These are phyloP conservation scores for Curvularia verruculosa DNA, from an alignment of 2,329 filamentous ascomycete genomes.

Conservation along the genomic window DNA sequence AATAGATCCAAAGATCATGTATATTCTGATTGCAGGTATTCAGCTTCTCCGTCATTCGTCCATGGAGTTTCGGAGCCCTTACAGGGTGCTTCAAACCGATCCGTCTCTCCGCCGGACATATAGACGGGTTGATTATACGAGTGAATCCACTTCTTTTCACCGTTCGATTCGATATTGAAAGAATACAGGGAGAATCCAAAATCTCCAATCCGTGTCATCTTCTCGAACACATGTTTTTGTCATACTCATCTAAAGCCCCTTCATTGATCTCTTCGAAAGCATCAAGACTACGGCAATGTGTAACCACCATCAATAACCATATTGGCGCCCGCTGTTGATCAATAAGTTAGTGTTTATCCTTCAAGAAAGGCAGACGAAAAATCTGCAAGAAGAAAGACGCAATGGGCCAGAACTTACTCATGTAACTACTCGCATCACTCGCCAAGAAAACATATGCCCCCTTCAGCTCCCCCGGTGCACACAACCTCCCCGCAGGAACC, in stretches of 20 bases:
- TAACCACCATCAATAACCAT: constrained; percentile 3
- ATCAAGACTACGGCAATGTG: neutral
- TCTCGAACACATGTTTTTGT: neutral
- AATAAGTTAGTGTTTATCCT: neutral
- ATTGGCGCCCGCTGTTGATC: constrained; percentile 2
- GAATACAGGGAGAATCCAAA: neutral
- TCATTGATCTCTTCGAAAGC: neutral
- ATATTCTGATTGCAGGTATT: neutral
- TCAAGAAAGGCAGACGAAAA: neutral
- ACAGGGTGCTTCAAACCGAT: neutral
- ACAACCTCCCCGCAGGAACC: constrained; percentile 48
- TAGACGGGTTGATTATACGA: neutral
- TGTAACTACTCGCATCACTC: constrained; percentile 19
- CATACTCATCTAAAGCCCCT: neutral
- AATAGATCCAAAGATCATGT: neutral
- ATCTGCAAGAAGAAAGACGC: neutral
- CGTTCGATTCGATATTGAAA: neutral
- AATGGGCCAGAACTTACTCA: constrained; percentile 12
- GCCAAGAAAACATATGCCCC: constrained; percentile 34
- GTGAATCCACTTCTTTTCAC: neutral
- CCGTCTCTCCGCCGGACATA: neutral
- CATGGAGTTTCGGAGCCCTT: neutral
- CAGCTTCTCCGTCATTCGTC: neutral
- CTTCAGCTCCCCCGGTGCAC: constrained; percentile 49
- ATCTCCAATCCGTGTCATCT: neutral